Evolutionary conservation across 73 alveolate species (phyloP), one percentile per base, ranked within the genome.

Genomic region (Paramecium octaurelia): DNA sequence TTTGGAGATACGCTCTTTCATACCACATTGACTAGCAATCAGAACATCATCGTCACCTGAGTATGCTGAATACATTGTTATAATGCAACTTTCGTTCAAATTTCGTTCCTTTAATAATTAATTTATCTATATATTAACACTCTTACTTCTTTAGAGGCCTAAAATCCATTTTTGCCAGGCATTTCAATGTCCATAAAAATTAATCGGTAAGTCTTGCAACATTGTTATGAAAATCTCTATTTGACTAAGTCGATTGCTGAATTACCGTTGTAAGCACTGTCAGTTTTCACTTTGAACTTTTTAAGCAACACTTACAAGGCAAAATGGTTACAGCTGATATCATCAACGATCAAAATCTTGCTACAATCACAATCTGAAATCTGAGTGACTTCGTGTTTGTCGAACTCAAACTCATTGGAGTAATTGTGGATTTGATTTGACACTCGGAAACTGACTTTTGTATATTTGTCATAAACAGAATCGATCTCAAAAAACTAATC

Each of bases 141-240:
- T 27, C 58, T 27, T 71, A 77, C 90, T 42, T 77, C 90, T 77
- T 36, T 7, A 10, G 90, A 29, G 14, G 90, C 90, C 43, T 40
- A 21, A 46, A 40, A 77, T 2, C 90, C 90, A 77, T 77, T 46
- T 43, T 77, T 77, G 0, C 43, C 54, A 42, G 90, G 90, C 90
- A 77, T 77, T 46, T 77, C 90, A 8, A 77, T 77, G 43, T 77
- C 90, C 90, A 77, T 77, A 23, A 77, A 46, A n/a, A 77, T 77
- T 43, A 77, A 43, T 77, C 71, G 42, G 44, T 77, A 77, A 43
- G 46, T 46, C 6, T 12, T 35, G 46, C 71, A 40, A 43, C 90
- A 77, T 10, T 18, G 8, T 77, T 36, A 18, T n/a, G 16, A 46
- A 8, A 43, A 43, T 23, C 31, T 46, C 18, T 4, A 4, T 29